Evolutionary conservation across 192 early-diverging fungal species (phyloP).

Genomic region (Backusella sp.): DNA sequence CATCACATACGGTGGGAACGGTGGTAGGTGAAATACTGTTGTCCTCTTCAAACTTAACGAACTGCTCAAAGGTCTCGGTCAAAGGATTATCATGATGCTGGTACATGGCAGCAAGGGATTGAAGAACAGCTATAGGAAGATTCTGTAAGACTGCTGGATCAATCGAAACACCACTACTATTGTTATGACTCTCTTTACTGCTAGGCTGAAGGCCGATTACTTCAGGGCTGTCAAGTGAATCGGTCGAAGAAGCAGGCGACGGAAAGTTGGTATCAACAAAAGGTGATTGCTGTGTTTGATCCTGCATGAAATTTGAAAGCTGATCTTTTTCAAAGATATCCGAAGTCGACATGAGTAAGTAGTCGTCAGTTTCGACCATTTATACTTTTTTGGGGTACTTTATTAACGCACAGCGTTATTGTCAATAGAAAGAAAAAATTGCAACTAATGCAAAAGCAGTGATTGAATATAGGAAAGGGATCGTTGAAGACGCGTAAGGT

Average conservation of each 20-base stretch:
- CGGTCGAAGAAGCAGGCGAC: constrained; percentile 12
- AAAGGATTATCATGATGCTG: constrained; percentile 16
- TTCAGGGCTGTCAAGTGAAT: constrained; percentile 13
- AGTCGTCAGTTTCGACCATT: constrained; percentile 21
- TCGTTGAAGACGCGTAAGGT: constrained; percentile 2
- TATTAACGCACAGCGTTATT: constrained; percentile 5
- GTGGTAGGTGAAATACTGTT: constrained; percentile 9
- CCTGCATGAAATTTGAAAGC: constrained; percentile 16
- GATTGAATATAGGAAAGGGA: not conserved
- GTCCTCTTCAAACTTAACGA: constrained; percentile 31
- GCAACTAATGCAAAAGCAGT: not conserved
- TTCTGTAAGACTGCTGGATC: constrained; percentile 1
- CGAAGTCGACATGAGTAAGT: constrained; percentile 10
- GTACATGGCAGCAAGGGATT: constrained; percentile 12
- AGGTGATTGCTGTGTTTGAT: not conserved
- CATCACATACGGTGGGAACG: not conserved
- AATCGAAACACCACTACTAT: not conserved
- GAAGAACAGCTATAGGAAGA: constrained; percentile 11
- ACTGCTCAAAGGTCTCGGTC: constrained; percentile 22
- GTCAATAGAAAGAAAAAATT: not conserved
- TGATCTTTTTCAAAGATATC: constrained; percentile 25
- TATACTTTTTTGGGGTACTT: not conserved
- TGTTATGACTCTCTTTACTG: not conserved
- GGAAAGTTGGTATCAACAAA: constrained; percentile 13
- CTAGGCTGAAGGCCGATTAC: not conserved